These are phyloP conservation scores for Hypericum androsaemum DNA, from an alignment of 345 rosid genomes.

Conservation along the genomic window DNA sequence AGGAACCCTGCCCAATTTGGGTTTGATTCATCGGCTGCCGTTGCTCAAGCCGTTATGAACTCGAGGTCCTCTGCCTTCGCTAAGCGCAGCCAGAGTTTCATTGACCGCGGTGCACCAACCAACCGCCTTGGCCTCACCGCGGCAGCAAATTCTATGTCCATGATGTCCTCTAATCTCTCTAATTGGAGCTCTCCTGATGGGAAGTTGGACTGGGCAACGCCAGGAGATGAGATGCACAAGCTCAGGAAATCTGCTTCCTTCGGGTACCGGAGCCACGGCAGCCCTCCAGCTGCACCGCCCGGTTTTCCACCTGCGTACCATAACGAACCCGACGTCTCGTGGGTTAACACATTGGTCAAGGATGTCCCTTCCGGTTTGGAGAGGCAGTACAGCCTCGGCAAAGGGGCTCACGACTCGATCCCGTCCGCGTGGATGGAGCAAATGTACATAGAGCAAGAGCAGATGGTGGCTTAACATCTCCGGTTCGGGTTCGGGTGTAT, in stretches of 20 bases:
- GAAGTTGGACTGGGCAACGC: conserved; percentile 81
- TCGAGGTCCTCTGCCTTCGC: conserved; percentile 83
- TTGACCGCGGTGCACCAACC: conserved; percentile 46
- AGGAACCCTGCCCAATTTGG: conserved; percentile 50
- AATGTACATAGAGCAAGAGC: conserved; percentile 69
- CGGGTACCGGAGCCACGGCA: conserved; percentile 46
- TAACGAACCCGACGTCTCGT: conserved; percentile 82
- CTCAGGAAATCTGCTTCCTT: conserved; percentile 77
- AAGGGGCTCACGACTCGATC: conserved; percentile 31
- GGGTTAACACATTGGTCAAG: conserved; percentile 83
- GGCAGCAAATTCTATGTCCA: conserved; percentile 29
- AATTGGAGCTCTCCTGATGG: conserved; percentile 81
- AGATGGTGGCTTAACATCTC: conserved; percentile 60
- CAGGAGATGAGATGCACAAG: conserved; percentile 77
- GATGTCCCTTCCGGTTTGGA: conserved; percentile 44
- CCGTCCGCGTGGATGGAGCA: conserved; percentile 71
- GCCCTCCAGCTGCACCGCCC: conserved; percentile 16
- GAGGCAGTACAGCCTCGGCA: conserved; percentile 26
- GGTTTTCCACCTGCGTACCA: conserved; percentile 17
- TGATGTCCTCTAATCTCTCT: conserved; percentile 48
- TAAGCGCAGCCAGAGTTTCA: conserved; percentile 80
- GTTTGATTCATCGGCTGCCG: conserved; percentile 75
- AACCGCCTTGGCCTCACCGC: conserved; percentile 34
- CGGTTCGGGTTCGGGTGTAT: conserved; percentile 11
- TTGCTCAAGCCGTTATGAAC: conserved; percentile 83